These are phyloP conservation scores for Aspergillus sp. DNA, from an alignment of 2,329 filamentous ascomycete species.

Conservation along the genomic window DNA sequence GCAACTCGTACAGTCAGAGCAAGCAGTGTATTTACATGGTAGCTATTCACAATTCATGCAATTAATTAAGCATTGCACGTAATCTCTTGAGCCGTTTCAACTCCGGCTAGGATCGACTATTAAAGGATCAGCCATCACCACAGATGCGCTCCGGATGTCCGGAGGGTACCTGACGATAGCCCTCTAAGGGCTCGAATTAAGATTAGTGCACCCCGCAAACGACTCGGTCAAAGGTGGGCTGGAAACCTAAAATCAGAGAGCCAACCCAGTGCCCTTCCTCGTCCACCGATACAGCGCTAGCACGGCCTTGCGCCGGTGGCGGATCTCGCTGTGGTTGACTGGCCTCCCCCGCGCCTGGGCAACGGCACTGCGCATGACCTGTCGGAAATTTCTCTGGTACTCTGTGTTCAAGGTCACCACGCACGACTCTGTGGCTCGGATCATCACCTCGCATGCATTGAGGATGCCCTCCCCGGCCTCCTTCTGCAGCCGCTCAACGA, in stretches of 20 bases:
- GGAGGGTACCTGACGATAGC: not conserved
- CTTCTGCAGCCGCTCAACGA: conserved; percentile 82
- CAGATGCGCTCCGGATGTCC: not conserved
- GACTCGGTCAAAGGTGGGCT: not conserved
- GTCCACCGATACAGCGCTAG: conserved; percentile 87
- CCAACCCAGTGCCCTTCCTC: conserved; percentile 83
- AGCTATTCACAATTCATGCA: not conserved
- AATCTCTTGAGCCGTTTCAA: not conserved
- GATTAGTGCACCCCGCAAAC: conserved; percentile 6
- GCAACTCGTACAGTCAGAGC: not conserved
- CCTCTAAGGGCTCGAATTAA: not conserved
- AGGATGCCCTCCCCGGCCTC: conserved; percentile 85
- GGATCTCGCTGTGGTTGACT: conserved; percentile 82
- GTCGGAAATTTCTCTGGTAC: conserved; percentile 94
- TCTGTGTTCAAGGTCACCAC: conserved; percentile 90
- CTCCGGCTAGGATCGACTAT: not conserved
- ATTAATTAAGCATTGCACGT: not conserved
- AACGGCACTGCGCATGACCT: conserved; percentile 89
- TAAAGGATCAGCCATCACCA: not conserved
- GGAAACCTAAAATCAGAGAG: conserved; percentile 37
- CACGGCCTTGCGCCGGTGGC: conserved; percentile 78
- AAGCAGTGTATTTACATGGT: not conserved
- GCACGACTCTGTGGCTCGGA: conserved; percentile 87
- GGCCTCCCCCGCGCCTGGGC: conserved; percentile 82
- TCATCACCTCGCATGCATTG: conserved; percentile 87